Conservation (phyloP, 768 basidiomycete species). For the Auriscalpium vulgare region DNA sequence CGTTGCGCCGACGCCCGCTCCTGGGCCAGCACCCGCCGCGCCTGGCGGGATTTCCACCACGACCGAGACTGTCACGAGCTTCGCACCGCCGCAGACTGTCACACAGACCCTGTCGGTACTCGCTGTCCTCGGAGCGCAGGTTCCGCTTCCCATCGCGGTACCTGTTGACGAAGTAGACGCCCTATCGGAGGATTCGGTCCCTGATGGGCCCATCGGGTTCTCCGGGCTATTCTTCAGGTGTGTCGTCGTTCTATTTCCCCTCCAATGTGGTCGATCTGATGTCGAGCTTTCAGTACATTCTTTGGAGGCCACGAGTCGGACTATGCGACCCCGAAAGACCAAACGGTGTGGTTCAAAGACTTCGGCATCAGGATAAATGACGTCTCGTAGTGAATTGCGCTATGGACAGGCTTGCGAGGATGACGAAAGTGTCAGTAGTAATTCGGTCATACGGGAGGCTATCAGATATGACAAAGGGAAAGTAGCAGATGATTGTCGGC, state of each 20-base stretch:
- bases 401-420: too few species aligned
- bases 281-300: conserved; percentile 45
- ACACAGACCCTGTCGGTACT: not conserved
- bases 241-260: not conserved
- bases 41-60: not conserved
- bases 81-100: not conserved
- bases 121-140: too few species aligned
- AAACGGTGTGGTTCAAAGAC: conserved; percentile 71
- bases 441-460: too few species aligned
- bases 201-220: conserved; percentile 25
- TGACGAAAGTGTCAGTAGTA: too few species aligned
- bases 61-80: not conserved
- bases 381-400: not conserved
- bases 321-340: conserved; percentile 68
- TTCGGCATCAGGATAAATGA: conserved; percentile 38
- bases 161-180: too few species aligned
- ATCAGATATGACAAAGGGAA: too few species aligned
- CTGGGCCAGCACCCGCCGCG: not conserved
- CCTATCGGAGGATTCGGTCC: not conserved
- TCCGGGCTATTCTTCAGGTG: conserved; percentile 71
- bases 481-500: too few species aligned
- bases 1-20: not conserved
- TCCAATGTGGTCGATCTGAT: not conserved
- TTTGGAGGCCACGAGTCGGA: conserved; percentile 66
- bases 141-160: too few species aligned